A percentile compares a stretch with the other conserved stretches of the same genome.
phyloP scores from a whole-genome alignment of 352 stramenopile species.

The Halophytophthora polymorphica region DNA sequence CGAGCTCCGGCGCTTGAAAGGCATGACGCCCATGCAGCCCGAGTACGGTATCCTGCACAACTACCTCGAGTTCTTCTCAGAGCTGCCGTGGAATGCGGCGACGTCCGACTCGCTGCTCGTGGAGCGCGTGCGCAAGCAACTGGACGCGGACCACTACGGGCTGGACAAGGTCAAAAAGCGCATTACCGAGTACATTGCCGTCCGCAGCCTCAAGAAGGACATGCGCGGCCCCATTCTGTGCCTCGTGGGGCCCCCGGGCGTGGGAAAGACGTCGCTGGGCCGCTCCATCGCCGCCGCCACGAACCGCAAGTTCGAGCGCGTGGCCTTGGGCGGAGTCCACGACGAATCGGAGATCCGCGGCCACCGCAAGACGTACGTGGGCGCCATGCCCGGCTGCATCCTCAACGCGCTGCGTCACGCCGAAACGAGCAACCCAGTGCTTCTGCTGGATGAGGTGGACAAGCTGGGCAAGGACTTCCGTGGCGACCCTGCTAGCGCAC shows the following conservation, averaged over 20 bases:
- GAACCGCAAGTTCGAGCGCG: conserved; percentile 70
- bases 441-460: conserved; percentile 88
- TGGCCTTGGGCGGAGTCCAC: conserved; percentile 75
- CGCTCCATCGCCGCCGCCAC: conserved; percentile 77
- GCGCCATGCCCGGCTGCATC: conserved; percentile 84
- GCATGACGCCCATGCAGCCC: conserved; percentile 71
- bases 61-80: conserved; percentile 79
- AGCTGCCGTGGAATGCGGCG: conserved; percentile 60
- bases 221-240: conserved; percentile 89
- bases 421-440: conserved; percentile 72
- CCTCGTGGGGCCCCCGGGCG: conserved; percentile 79
- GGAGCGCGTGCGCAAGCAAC: conserved; percentile 49
- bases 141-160: conserved; percentile 79
- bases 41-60: conserved; percentile 81
- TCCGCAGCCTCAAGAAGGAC: conserved; percentile 74
- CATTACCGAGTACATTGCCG: conserved; percentile 86
- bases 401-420: conserved; percentile 72
- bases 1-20: conserved; percentile 66
- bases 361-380: conserved; percentile 87
- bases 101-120: conserved; percentile 60
- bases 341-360: conserved; percentile 85
- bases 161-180: conserved; percentile 84
- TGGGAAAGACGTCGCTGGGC: conserved; percentile 82
- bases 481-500: conserved; percentile 57
- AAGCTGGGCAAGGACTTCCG: conserved; percentile 78